Evolutionary conservation across 129 eudicot species (phyloP), one percentile per base, ranked within the genome.

Genomic region (Kitagawia praeruptora): DNA sequence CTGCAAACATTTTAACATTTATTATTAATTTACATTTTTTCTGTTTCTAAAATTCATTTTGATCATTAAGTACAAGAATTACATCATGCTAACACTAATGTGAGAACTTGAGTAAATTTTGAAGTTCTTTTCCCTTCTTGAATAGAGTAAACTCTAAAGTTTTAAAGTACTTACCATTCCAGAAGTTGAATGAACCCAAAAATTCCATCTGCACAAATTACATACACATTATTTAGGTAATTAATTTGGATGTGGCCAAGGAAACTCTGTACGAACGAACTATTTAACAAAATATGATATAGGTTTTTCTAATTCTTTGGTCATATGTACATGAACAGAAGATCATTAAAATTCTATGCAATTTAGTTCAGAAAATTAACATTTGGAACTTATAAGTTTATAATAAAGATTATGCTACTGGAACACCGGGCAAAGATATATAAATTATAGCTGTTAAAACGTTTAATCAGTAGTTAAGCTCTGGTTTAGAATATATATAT

Each of bases 171-270:
- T 72, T 85, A 86, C 96, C 96, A 64, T 91, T 85, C 83, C 88
- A 85, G 38, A 85, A 90, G 63, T 82, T 78, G 45, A 83, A 84
- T 70, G 80, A 83, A 16, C 61, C 88, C 49, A 90, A 61, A 58
- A 83, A 81, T 41, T 91, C 86, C 96, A 91, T 91, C 96, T 91
- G 88, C 80, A 82, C 78, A 79, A 80, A 80, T 69, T 44, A n/a
- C 8, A 74, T 0, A 44, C 27, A 74, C 31, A 45, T 2, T n/a
- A 44, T 40, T 66, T 66, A 70, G 75, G 11, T 16, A 45, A 44
- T 16, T n/a, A 74, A 74, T 23, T 19, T 49, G 23, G 31, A 11
- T 66, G 27, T 25, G 64, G 66, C 66, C n/a, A 16, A 4, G 58
- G 8, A 16, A 8, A 51, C n/a, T n/a, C n/a, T n/a, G n/a, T 51